Conservation (phyloP, 257 asterid genomes). For the Nyctanthes arbortristis region DNA sequence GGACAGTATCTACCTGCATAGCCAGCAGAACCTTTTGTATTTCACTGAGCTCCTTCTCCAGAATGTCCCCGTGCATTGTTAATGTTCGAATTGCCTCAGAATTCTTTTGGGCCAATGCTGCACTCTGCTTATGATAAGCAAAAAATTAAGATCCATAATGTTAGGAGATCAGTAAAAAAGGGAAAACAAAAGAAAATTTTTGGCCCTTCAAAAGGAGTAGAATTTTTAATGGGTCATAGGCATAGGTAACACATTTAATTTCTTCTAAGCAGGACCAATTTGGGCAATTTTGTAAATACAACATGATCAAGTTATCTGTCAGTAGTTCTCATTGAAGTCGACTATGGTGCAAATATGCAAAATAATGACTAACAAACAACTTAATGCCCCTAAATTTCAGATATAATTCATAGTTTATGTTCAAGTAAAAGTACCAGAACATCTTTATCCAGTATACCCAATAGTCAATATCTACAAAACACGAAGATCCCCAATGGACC, state of each 20-base stretch:
- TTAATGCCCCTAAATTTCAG: not conserved
- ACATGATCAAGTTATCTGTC: not conserved
- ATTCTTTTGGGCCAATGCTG: slow-evolving; percentile 74
- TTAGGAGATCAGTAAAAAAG: not conserved
- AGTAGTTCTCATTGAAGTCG: not conserved
- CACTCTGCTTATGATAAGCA: slow-evolving; percentile 46
- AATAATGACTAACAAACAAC: not conserved
- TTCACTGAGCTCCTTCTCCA: slow-evolving; percentile 83
- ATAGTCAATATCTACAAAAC: not conserved
- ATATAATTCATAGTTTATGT: not conserved
- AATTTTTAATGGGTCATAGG: not conserved
- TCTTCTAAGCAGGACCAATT: not conserved
- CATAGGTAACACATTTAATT: not conserved
- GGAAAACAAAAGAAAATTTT: not conserved
- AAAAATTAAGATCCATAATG: not conserved
- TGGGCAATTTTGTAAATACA: not conserved
- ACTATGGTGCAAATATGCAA: not conserved
- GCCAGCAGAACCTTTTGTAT: slow-evolving; percentile 81
- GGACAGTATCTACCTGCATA: slow-evolving; percentile 70
- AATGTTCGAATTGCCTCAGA: slow-evolving; percentile 84
- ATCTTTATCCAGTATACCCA: not conserved
- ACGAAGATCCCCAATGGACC: not conserved
- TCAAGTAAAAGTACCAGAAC: not conserved
- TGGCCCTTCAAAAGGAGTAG: not conserved
- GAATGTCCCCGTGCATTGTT: slow-evolving; percentile 66